A percentile compares a stretch with the other conserved stretches of the same genome.
These are phyloP conservation scores for Dioszegia aurantiaca DNA, from an alignment of 768 basidiomycete species.

Conservation along the genomic window DNA sequence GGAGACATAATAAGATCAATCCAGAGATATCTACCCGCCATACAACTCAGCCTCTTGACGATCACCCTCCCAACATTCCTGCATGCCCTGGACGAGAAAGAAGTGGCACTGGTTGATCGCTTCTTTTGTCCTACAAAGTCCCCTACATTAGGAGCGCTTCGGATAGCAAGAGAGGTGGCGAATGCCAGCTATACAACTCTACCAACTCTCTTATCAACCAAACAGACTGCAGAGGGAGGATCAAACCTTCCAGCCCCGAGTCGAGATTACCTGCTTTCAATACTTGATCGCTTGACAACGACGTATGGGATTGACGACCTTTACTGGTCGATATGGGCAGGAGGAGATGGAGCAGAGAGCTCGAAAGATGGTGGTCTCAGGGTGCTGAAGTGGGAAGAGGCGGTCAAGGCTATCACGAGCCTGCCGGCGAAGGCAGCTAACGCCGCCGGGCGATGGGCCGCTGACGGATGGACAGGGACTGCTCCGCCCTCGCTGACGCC, in stretches of 20 bases:
- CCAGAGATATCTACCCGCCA: slow-evolving; percentile 53
- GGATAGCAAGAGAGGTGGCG: slow-evolving; percentile 5
- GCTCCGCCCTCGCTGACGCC: slow-evolving; percentile 58
- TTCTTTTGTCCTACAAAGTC: slow-evolving; percentile 57
- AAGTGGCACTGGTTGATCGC: slow-evolving; percentile 59
- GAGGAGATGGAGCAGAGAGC: slow-evolving; percentile 26
- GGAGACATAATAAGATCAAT: slow-evolving; percentile 15
- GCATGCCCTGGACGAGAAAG: slow-evolving; percentile 56
- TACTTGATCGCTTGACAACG: slow-evolving; percentile 60
- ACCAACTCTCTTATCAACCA: not conserved
- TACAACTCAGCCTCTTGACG: slow-evolving; percentile 68
- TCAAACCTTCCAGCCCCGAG: slow-evolving; percentile 2
- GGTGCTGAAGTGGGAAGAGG: slow-evolving; percentile 68
- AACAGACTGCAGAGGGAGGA: not conserved
- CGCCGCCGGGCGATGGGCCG: slow-evolving; percentile 56
- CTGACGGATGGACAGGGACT: slow-evolving; percentile 48
- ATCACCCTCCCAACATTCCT: slow-evolving; percentile 71
- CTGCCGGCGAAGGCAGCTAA: slow-evolving; percentile 80
- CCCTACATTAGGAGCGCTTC: not conserved
- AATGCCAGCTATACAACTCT: not conserved
- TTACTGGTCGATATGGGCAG: slow-evolving; percentile 57
- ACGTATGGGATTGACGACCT: slow-evolving; percentile 71
- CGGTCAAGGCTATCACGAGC: slow-evolving; percentile 62
- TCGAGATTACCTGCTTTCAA: slow-evolving; percentile 55
- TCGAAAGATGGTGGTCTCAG: slow-evolving; percentile 22